These are phyloP conservation scores for Ananas comosus DNA, from an alignment of 176 grass and related monocot species.

Conservation along the genomic window DNA sequence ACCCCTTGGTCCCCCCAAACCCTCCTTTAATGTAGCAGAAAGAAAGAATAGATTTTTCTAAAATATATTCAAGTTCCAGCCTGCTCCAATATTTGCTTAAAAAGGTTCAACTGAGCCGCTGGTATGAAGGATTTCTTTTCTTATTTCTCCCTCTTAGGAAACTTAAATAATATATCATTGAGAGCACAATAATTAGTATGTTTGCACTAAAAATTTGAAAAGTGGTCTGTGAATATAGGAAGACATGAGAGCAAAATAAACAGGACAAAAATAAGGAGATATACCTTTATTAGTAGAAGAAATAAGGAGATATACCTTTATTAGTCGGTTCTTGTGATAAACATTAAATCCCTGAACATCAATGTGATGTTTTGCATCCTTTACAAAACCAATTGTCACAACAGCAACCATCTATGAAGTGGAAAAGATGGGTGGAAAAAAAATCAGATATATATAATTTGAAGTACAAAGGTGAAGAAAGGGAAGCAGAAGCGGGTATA, in stretches of 20 bases:
- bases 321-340: constrained; percentile 89
- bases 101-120: not conserved
- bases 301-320: constrained; percentile 48
- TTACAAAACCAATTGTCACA: constrained; percentile 93
- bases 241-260: not conserved
- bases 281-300: not conserved
- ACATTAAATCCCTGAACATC: constrained; percentile 96
- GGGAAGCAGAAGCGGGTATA: not conserved
- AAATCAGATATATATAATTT: constrained; percentile 4
- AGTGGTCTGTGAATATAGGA: not conserved
- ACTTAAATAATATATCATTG: not conserved
- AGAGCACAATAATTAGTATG: not conserved
- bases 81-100: no score
- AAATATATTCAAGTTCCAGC: no score
- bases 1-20: no score
- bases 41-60: no score
- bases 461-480: not conserved
- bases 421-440: constrained; percentile 26
- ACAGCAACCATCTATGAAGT: constrained; percentile 73
- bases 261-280: not conserved
- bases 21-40: no score
- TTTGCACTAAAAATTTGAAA: not conserved
- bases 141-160: not conserved
- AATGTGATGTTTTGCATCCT: constrained; percentile 97
- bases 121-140: not conserved